Evolutionary conservation across 441 rosid species (phyloP).

Genomic region (Erodium chrysanthum): DNA sequence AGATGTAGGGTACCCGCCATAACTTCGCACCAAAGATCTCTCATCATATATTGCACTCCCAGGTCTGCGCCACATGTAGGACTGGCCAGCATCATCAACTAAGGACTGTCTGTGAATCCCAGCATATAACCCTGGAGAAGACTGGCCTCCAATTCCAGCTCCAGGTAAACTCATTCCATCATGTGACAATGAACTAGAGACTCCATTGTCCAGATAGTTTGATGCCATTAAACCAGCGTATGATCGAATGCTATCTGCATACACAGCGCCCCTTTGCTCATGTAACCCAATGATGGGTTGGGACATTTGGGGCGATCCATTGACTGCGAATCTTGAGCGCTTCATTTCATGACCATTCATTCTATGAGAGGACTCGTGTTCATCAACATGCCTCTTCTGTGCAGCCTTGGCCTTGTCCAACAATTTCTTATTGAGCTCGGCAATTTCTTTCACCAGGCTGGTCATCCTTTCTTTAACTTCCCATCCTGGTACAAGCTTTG

Average conservation of each 20-base stretch:
- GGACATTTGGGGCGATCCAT: conserved; percentile 28
- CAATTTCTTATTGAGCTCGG: conserved; percentile 31
- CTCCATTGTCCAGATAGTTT: too few species aligned
- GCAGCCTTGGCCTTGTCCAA: conserved; percentile 12
- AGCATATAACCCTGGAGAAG: conserved; percentile 26
- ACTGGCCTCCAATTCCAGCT: neutral
- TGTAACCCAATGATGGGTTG: conserved; percentile 29
- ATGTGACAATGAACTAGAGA: too few species aligned
- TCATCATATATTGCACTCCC: conserved; percentile 17
- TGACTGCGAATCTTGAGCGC: conserved; percentile 31
- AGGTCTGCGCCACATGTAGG: conserved; percentile 22
- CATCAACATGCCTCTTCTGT: conserved; percentile 37
- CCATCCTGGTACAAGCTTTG: conserved; percentile 41
- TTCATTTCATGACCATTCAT: conserved; percentile 37
- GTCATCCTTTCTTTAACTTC: conserved; percentile 38
- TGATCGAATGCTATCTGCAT: conserved; percentile 3
- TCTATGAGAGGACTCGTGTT: conserved; percentile 24
- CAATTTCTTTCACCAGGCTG: conserved; percentile 42
- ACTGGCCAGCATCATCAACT: too few species aligned
- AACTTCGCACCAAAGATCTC: conserved; percentile 25
- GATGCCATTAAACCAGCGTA: too few species aligned
- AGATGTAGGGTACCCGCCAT: conserved; percentile 27
- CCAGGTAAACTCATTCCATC: too few species aligned
- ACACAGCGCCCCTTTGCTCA: conserved; percentile 31
- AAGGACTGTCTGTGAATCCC: conserved; percentile 26